Evolutionary conservation across 768 basidiomycete species (phyloP).

Genomic region (Rhodotorula kratochvilovae): DNA sequence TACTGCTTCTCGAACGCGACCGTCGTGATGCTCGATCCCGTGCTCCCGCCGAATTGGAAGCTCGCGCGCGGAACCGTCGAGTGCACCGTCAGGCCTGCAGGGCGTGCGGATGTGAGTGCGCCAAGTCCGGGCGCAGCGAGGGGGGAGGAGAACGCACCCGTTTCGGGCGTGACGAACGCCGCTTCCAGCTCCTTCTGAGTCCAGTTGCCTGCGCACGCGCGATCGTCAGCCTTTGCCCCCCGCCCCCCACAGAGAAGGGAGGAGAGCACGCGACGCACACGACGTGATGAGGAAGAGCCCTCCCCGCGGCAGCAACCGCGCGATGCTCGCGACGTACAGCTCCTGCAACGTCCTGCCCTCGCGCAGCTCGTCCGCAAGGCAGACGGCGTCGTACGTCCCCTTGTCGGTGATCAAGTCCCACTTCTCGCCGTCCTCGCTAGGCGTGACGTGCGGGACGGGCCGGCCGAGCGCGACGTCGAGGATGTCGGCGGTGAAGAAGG

Average conservation of each 20-base stretch:
- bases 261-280: conserved; percentile 35
- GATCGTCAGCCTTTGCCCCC: not conserved
- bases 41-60: conserved; percentile 48
- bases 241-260: not conserved
- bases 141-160: conserved; percentile 39
- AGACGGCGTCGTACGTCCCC: conserved; percentile 52
- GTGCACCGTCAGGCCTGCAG: conserved; percentile 44
- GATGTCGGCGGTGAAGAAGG: conserved; percentile 36
- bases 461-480: conserved; percentile 14
- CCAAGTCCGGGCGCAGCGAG: not conserved
- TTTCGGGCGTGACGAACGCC: conserved; percentile 43
- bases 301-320: conserved; percentile 45
- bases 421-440: conserved; percentile 34
- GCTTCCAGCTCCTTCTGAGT: conserved; percentile 49
- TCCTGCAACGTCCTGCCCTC: conserved; percentile 44
- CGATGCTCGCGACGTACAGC: conserved; percentile 48
- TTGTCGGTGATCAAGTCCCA: conserved; percentile 51
- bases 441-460: conserved; percentile 40
- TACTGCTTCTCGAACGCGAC: conserved; percentile 31
- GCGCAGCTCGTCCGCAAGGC: conserved; percentile 44
- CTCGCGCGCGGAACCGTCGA: conserved; percentile 48
- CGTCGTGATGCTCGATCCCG: conserved; percentile 43
- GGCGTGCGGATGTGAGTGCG: not conserved
- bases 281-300: conserved; percentile 51
- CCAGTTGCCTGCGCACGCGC: conserved; percentile 46